A percentile compares a stretch with the other conserved stretches of the same genome.
These are phyloP conservation scores for Aaosphaeria arxii DNA, from an alignment of 2,329 filamentous ascomycete genomes.

Conservation along the genomic window DNA sequence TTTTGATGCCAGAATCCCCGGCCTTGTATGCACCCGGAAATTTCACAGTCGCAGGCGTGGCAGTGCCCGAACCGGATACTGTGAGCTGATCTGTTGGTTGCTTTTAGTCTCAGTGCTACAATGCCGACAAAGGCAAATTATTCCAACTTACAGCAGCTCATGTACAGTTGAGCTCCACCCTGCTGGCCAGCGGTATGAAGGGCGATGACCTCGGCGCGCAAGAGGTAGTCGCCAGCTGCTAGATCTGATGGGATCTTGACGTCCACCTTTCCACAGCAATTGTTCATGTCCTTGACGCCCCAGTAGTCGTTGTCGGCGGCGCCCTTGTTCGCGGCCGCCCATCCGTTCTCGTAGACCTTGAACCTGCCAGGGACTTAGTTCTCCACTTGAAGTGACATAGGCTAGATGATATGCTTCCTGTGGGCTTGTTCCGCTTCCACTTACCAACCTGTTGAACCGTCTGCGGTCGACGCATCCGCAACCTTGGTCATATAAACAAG, in stretches of 20 bases:
- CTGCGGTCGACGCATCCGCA: slow-evolving; percentile 37
- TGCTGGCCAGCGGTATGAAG: slow-evolving; percentile 35
- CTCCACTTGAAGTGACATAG: background rate
- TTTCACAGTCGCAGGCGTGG: slow-evolving; percentile 16
- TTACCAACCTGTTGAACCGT: slow-evolving; percentile 25
- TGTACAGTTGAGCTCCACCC: slow-evolving; percentile 48
- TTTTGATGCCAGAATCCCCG: slow-evolving; percentile 20
- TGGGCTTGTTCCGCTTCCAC: slow-evolving; percentile 3
- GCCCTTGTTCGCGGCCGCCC: slow-evolving; percentile 25
- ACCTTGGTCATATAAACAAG: slow-evolving; percentile 57
- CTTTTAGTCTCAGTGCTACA: background rate
- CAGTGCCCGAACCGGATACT: slow-evolving; percentile 15
- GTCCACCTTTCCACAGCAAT: slow-evolving; percentile 23
- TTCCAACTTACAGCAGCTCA: slow-evolving; percentile 21
- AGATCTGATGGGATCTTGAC: slow-evolving; percentile 17
- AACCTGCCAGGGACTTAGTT: background rate
- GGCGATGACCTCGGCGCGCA: slow-evolving; percentile 39
- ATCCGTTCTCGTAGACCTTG: slow-evolving; percentile 36
- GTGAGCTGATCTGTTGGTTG: slow-evolving; percentile 19
- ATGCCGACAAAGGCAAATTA: background rate
- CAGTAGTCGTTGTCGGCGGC: slow-evolving; percentile 18
- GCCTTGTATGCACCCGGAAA: slow-evolving; percentile 24
- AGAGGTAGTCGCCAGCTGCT: slow-evolving; percentile 20
- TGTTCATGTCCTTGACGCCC: slow-evolving; percentile 23
- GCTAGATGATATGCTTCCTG: background rate